Evolutionary conservation across 1,284 basidiomycete species (phyloP), one percentile per base, ranked within the genome.

Genomic region (Naganishia cerealis): DNA sequence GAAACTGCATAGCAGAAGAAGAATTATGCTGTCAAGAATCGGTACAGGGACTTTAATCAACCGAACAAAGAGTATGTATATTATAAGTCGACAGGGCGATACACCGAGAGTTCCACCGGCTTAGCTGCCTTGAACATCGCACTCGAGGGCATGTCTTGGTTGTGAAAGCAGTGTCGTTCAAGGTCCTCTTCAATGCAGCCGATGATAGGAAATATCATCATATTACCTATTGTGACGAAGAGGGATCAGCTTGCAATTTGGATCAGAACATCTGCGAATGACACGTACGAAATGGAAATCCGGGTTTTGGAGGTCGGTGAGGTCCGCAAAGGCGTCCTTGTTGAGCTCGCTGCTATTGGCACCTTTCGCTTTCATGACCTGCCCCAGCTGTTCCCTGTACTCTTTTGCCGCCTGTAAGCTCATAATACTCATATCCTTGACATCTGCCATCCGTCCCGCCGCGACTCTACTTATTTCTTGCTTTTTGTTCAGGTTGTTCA

Each of bases 351-450:
- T 33, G 29, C 29, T 33, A 56, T 68, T 70, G 15, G 68, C 33
- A 24, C 73, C 72, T 33, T 72, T 46, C 7, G 67, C 56, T n/a
- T 61, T 18, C 71, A 75, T 66, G 18, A 62, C 61, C 69, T 71
- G 70, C 24, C 53, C 62, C 36, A 74, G 56, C 56, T 74, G 71
- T 8, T 50, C 29, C 67, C 65, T 73, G 73, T 74, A 74, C 29
- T 68, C 71, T 18, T 71, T 71, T n/a, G 74, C 74, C 67, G 75
- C 73, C 24, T 62, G 65, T 6, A 53, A 53, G 9, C 68, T 29
- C 75, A 76, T 75, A 68, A 76, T 72, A 18, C 76, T 77, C 29
- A 75, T 77, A 69, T 79, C 78, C 71, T 77, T 75, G 65, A 78
- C 53, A 46, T 75, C 68, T 52, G 72, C 74, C 5, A 76, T 75